Conservation (phyloP, 2,329 filamentous ascomycete genomes). For the Fusarium euwallaceae region DNA sequence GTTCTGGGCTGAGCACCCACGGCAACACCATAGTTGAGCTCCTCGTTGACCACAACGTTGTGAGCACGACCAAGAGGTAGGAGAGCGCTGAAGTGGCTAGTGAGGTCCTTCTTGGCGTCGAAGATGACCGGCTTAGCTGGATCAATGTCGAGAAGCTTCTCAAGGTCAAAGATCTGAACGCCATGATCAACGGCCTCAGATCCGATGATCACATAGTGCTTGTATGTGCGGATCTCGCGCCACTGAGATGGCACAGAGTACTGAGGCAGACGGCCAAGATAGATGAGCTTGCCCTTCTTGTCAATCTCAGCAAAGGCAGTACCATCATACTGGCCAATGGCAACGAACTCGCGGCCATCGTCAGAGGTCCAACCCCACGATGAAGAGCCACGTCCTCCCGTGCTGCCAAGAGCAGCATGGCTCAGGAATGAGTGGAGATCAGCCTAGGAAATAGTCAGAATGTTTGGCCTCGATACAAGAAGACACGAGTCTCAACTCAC, state of each 20-base stretch:
- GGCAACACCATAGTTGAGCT: conserved; percentile 61
- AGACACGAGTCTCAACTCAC: conserved; percentile 42
- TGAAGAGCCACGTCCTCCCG: conserved; percentile 51
- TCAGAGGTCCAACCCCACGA: conserved; percentile 63
- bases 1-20: conserved; percentile 57
- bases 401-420: conserved; percentile 65
- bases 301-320: conserved; percentile 64
- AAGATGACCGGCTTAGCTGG: conserved; percentile 55
- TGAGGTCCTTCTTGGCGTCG: conserved; percentile 51
- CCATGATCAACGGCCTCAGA: conserved; percentile 64
- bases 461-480: rapidly evolving
- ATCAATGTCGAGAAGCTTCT: conserved; percentile 62
- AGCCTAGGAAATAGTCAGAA: conserved; percentile 21
- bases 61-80: conserved; percentile 59
- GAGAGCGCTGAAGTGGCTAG: conserved; percentile 51
- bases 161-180: conserved; percentile 75
- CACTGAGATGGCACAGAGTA: conserved; percentile 54
- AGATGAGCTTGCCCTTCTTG: conserved; percentile 58
- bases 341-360: conserved; percentile 63
- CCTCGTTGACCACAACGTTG: conserved; percentile 65
- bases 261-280: conserved; percentile 61
- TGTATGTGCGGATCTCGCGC: conserved; percentile 59
- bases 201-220: conserved; percentile 55
- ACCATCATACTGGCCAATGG: conserved; percentile 63
- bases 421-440: conserved; percentile 69